phyloP scores from a whole-genome alignment of 352 stramenopile genomes.

The Phytophthora nicotianae region DNA sequence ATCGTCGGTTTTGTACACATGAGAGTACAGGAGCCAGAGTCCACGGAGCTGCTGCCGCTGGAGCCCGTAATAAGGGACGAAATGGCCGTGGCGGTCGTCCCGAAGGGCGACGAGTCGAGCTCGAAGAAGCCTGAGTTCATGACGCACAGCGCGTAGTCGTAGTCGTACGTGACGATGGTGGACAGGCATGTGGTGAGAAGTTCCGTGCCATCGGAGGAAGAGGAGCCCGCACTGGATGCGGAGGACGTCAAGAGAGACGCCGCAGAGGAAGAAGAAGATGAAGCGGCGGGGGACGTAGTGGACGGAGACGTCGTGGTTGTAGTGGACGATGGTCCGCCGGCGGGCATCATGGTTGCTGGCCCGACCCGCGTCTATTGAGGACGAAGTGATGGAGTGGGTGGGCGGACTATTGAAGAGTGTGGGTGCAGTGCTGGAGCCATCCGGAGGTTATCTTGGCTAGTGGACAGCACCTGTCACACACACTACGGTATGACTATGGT shows the following conservation, averaged over 20 bases:
- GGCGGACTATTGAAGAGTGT: slow-evolving; percentile 14
- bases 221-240: slow-evolving; percentile 18
- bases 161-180: slow-evolving; percentile 46
- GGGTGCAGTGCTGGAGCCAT: background rate
- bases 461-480: background rate
- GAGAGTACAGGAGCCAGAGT: slow-evolving; percentile 35
- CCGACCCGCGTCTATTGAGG: background rate
- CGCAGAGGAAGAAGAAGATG: background rate
- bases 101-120: slow-evolving; percentile 20
- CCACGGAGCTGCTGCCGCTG: slow-evolving; percentile 11
- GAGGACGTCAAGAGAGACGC: slow-evolving; percentile 25
- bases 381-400: slow-evolving; percentile 2
- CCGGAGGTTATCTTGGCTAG: background rate
- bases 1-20: slow-evolving; percentile 39
- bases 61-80: slow-evolving; percentile 13
- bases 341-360: slow-evolving; percentile 9
- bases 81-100: slow-evolving; percentile 4
- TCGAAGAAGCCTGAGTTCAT: slow-evolving; percentile 75
- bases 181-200: slow-evolving; percentile 43
- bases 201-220: slow-evolving; percentile 21
- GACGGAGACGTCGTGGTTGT: slow-evolving; percentile 4
- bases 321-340: slow-evolving; percentile 8
- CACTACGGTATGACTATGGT: background rate
- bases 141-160: slow-evolving; percentile 57
- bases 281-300: background rate